Percentiles rank a stretch among this genome's conserved stretches.
Evolutionary conservation across 345 rosid genomes (phyloP).

Genomic region (Syzygium jambos): DNA sequence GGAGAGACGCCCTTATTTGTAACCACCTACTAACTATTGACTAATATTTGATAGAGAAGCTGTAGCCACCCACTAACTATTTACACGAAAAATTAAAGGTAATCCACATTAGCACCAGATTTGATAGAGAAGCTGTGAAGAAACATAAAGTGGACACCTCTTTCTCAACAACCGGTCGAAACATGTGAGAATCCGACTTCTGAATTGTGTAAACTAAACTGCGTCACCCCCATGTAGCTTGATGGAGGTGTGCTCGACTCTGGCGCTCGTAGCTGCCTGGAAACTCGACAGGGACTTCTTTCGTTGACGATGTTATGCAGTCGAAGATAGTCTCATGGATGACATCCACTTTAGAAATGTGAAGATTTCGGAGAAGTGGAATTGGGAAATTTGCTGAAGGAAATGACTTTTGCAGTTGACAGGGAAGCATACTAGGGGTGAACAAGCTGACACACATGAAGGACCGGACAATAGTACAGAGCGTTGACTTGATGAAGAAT

Average conservation of each 20-base stretch:
- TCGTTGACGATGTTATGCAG: background rate
- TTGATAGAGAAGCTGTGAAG: background rate
- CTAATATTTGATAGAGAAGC: too few relatives aligned
- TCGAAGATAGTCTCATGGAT: background rate
- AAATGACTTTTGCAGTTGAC: background rate
- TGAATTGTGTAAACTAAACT: background rate
- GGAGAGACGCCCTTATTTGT: background rate
- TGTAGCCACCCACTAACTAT: too few relatives aligned
- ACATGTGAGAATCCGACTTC: background rate
- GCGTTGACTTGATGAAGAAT: background rate
- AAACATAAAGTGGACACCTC: background rate
- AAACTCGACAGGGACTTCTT: background rate
- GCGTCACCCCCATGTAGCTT: background rate
- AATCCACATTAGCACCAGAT: background rate
- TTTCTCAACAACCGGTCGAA: background rate
- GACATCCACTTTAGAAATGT: background rate
- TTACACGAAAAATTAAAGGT: background rate
- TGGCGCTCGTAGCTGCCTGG: background rate
- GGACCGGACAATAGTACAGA: background rate
- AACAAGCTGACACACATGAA: background rate
- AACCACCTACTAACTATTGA: background rate
- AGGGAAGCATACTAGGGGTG: background rate
- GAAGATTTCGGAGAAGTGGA: background rate
- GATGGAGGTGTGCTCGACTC: background rate
- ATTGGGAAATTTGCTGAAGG: background rate